Base-by-base conservation (phyloP, 768 basidiomycete species). In the Kockovaella imperatae region DNA sequence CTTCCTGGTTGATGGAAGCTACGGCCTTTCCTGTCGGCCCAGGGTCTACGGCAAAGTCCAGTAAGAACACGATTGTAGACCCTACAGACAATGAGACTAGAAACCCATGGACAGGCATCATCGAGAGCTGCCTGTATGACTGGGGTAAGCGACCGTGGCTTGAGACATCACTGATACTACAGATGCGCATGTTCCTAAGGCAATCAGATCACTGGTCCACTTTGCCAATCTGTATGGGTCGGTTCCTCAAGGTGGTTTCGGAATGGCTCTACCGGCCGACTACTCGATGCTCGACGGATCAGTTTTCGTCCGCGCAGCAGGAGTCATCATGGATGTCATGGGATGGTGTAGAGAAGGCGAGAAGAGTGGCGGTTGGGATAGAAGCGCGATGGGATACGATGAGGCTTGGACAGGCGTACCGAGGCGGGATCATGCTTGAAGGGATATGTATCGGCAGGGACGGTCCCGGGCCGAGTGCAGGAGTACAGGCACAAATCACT, bases 111-210 rank as follows among this genome's bases (percentile, higher is more conserved):
- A 30, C 56, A 30, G 30, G 25, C 18, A 39, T 65, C 0, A 49
- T 62, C 2, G 58, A 60, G 35, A 59, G 50, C 23, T 29, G 34
- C 20, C 35, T 65, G 21, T 52, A 59, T 43, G 49, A 58, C 26
- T 35, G 51, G 8, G 63, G 63, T 62, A 40, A 11, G 38, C 11
- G 41, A 10, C 6, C 20, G 23, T 42, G 13, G 18, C 14, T 14
- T 17, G 14, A 49, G 42, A 32, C n/a, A 23, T 49, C 8, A 23
- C 32, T 49, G 41, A 29, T 43, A 32, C 31, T 29, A 34, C 32
- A 65, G 63, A 65, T 41, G 62, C 63, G 15, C 63, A 65, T 42
- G 52, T 57, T 0, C 57, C 57, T 17, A 65, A 65, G 48, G 41
- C 63, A 15, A 62, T 62, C 36, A 47, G 63, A 31, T 47, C 60